These are phyloP conservation scores for Delonix regia DNA, from an alignment of 306 rosid genomes.

Conservation along the genomic window DNA sequence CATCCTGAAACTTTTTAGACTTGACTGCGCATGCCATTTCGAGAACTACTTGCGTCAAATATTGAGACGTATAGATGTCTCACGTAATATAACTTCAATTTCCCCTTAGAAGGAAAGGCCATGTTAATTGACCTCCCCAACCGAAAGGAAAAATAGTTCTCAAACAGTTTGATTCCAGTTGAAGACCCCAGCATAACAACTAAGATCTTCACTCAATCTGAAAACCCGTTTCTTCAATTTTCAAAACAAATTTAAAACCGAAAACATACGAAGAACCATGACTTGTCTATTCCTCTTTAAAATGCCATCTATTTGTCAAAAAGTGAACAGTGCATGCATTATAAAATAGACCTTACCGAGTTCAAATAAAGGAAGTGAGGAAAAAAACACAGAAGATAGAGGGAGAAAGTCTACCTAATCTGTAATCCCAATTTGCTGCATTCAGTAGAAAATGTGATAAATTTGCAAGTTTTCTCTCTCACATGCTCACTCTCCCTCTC, in stretches of 20 bases:
- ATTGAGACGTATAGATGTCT: too few species aligned
- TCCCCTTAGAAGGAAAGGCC: background rate
- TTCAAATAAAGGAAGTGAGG: background rate
- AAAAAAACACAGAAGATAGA: background rate
- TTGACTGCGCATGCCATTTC: background rate
- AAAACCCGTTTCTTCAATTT: constrained; percentile 17
- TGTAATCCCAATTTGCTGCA: too few species aligned
- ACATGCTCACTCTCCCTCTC: constrained; percentile 7
- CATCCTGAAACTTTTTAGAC: background rate
- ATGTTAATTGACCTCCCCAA: background rate
- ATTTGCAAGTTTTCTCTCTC: background rate
- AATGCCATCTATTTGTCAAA: constrained; percentile 11
- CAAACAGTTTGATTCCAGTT: constrained; percentile 18
- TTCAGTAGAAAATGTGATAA: too few species aligned
- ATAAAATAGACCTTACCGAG: background rate
- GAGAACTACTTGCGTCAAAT: background rate
- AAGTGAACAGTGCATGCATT: constrained; percentile 10
- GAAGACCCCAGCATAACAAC: background rate
- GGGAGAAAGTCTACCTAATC: constrained; percentile 31
- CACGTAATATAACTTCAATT: background rate
- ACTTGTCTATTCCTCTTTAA: background rate
- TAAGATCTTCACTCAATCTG: background rate
- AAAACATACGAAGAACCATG: background rate
- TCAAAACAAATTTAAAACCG: background rate
- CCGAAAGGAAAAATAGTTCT: background rate